Percentiles rank a stretch among this genome's conserved stretches.
phyloP scores from a whole-genome alignment of 345 rosid species.

The Punica granatum region DNA sequence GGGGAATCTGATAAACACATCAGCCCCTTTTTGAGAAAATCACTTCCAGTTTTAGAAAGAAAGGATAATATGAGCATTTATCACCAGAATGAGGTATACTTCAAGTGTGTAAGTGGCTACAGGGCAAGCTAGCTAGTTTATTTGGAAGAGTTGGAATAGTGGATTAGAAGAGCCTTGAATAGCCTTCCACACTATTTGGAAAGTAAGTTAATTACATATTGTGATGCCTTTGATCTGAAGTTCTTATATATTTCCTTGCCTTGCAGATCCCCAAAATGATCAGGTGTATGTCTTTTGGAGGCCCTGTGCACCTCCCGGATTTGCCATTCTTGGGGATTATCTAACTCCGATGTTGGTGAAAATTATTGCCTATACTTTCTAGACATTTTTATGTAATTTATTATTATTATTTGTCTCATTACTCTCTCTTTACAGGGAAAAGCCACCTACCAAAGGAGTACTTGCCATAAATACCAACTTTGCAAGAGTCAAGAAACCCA shows the following conservation, averaged over 20 bases:
- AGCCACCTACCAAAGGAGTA: slow-evolving; percentile 94
- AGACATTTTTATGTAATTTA: slow-evolving; percentile 2
- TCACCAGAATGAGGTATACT: no score
- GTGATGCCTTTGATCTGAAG: background rate
- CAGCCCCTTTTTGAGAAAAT: no score
- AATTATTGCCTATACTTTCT: slow-evolving; percentile 7
- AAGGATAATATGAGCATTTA: no score
- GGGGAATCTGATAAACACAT: no score
- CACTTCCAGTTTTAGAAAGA: no score
- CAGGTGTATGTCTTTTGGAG: slow-evolving; percentile 83
- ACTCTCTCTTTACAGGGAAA: slow-evolving; percentile 62
- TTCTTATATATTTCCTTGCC: slow-evolving; percentile 6
- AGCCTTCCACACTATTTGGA: background rate
- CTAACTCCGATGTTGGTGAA: slow-evolving; percentile 77
- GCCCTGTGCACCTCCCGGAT: slow-evolving; percentile 90
- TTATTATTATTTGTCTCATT: slow-evolving; percentile 6
- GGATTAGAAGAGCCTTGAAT: background rate
- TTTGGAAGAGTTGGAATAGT: background rate
- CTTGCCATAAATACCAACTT: slow-evolving; percentile 74
- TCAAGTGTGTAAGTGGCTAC: background rate
- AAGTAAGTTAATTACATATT: background rate
- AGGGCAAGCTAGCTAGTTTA: background rate
- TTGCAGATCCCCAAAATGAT: slow-evolving; percentile 54
- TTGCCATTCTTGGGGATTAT: slow-evolving; percentile 94
- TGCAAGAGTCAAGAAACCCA: slow-evolving; percentile 71